Conservation (phyloP, 495 filamentous ascomycete genomes). For the Tuber brumale region DNA sequence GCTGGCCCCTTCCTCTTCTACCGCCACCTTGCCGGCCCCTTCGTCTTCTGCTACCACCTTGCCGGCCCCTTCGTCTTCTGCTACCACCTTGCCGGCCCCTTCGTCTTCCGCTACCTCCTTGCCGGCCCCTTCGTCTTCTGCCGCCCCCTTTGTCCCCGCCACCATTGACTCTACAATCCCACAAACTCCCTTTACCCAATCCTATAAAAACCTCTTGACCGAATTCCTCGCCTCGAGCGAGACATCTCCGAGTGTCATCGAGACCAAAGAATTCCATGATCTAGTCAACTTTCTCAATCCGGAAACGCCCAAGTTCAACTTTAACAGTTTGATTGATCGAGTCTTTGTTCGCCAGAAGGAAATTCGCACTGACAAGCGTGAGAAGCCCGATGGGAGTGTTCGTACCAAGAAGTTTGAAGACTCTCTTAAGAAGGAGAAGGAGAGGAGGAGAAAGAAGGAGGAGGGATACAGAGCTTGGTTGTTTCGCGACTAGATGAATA, state of each 20-base stretch:
- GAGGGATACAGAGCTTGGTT: background rate
- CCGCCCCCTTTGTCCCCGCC: background rate
- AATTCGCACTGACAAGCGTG: background rate
- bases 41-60: background rate
- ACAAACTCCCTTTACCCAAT: background rate
- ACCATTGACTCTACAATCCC: background rate
- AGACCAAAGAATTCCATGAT: background rate
- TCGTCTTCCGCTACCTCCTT: too few species aligned
- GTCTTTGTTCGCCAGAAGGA: background rate
- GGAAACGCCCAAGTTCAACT: background rate
- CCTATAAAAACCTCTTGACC: background rate
- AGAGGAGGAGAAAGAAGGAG: background rate
- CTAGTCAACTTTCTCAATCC: background rate
- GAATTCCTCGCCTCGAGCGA: slow-evolving; percentile 1
- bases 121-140: background rate
- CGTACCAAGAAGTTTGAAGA: background rate
- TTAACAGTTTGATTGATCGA: background rate
- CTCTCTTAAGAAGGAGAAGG: background rate
- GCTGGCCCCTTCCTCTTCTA: background rate
- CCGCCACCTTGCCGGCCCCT: background rate
- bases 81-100: background rate
- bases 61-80: background rate
- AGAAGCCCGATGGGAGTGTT: background rate
- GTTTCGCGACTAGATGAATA: background rate
- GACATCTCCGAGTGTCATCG: background rate